A percentile compares a stretch with the other conserved stretches of the same genome.
Conservation (phyloP, 495 filamentous ascomycete genomes). For the Tetracladium marchalianum region DNA sequence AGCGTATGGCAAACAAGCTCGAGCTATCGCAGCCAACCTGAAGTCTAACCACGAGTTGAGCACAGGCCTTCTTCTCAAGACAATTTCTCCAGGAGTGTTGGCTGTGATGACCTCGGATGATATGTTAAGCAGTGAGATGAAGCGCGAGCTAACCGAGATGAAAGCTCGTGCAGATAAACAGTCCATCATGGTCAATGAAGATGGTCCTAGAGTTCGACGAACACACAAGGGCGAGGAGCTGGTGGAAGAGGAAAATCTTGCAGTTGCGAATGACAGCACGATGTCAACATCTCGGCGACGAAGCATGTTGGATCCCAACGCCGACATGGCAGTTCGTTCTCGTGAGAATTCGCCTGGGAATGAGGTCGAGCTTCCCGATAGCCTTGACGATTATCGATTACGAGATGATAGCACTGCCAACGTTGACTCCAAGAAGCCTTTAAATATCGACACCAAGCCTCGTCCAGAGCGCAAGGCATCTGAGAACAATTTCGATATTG, state of each 20-base stretch:
- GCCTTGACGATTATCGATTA: conserved; percentile 17
- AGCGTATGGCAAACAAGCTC: conserved; percentile 33
- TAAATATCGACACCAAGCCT: conserved; percentile 41
- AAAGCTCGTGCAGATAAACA: conserved; percentile 68
- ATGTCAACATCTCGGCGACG: conserved; percentile 30
- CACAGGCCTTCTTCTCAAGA: conserved; percentile 60
- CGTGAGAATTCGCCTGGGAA: conserved; percentile 20
- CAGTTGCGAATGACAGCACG: conserved; percentile 25
- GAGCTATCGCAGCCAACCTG: conserved; percentile 65
- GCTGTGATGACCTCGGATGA: conserved; percentile 79
- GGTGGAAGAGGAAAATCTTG: conserved; percentile 53
- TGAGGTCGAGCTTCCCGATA: conserved; percentile 16
- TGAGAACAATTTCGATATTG: conserved; percentile 53
- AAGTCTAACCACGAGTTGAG: conserved; percentile 76
- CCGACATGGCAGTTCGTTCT: conserved; percentile 19
- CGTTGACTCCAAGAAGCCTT: conserved; percentile 24
- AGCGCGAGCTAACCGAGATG: conserved; percentile 68
- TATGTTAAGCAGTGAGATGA: conserved; percentile 83
- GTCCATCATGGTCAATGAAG: conserved; percentile 72
- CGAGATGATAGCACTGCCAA: conserved; percentile 24
- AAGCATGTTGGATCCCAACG: conserved; percentile 26
- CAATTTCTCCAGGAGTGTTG: conserved; percentile 59
- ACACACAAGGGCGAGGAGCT: conserved; percentile 95
- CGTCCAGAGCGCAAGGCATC: conserved; percentile 20
- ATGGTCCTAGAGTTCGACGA: conserved; percentile 72